Evolutionary conservation across 163 green algal species (phyloP), one percentile per base, ranked within the genome.

Genomic region (Trebouxiophyceae sp.): DNA sequence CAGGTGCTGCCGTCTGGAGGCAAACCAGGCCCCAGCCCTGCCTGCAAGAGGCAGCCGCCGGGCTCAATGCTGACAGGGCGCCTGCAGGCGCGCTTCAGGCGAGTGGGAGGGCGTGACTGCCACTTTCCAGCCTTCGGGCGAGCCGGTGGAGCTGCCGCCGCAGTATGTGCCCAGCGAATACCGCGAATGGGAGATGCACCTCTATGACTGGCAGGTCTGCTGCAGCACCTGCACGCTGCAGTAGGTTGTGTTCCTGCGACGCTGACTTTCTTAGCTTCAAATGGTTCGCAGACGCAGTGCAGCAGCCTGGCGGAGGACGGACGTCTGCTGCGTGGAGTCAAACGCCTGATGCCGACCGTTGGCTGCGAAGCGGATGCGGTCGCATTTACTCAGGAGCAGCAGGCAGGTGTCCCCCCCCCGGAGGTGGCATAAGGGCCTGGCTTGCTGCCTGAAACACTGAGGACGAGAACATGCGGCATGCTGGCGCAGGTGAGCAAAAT

Each of bases 351-450:
- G 81, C 85, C 85, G 1, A 88, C 81, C 1, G 83, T 89, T 0
- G 85, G 61, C 34, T 91, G 86, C 58, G 86, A 93, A 62, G 86
- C 86, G 0, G 86, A 93, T 45, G 85, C 86, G 0, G 68, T 92
- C 1, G 86, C 86, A 0, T 93, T 83, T 59, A 80, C 73, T 16
- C 75, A 90, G 58, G 78, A 91, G 12, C 31, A 46, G 29, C 39
- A 27, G 23, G 20, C 3, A 22, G 45, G 24, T 16, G 20, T 19
- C 24, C 56, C 60, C 20, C 33, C 2, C 33, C 45, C 30, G 30
- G 26, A 45, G 47, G 29, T 50, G 54, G 44, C 39, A 33, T 44
- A 23, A 33, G 33, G 6, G 54, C 26, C 39, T n/a, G n/a, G n/a
- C n/a, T n/a, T n/a, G n/a, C n/a, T n/a, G n/a, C n/a, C n/a, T n/a